phyloP scores from a whole-genome alignment of 345 rosid genomes.

The Moricandia arvensis region DNA sequence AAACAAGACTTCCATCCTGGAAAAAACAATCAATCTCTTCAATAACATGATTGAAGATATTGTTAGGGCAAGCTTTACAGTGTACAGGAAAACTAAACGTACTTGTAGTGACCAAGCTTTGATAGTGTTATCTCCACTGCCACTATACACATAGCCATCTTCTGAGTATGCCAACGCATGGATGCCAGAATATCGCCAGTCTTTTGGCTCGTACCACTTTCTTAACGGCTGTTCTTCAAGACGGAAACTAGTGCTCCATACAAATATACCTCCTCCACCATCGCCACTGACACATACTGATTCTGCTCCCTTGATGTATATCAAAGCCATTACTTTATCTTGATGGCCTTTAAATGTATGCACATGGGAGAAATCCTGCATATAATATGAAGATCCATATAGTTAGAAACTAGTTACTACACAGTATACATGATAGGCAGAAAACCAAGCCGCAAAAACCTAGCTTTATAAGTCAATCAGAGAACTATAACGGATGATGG shows the following conservation, averaged over 20 bases:
- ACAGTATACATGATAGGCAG: neutral
- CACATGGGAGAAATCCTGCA: slow-evolving; percentile 80
- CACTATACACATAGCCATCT: slow-evolving; percentile 65
- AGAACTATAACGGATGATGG: neutral
- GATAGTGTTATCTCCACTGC: slow-evolving; percentile 86
- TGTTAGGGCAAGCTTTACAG: neutral
- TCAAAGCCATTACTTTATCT: slow-evolving; percentile 75
- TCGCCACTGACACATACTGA: slow-evolving; percentile 80
- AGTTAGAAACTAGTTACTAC: neutral
- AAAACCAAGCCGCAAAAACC: slow-evolving; percentile 9
- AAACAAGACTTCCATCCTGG: slow-evolving; percentile 67
- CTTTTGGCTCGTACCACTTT: slow-evolving; percentile 84
- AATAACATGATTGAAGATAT: slow-evolving; percentile 3
- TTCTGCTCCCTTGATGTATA: slow-evolving; percentile 58
- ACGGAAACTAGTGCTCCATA: slow-evolving; percentile 63
- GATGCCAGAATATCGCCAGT: slow-evolving; percentile 95
- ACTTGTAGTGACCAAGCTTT: slow-evolving; percentile 91
- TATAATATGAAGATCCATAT: slow-evolving; percentile 8
- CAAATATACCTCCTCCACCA: slow-evolving; percentile 81
- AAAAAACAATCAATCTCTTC: slow-evolving; percentile 1
- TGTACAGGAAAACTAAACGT: slow-evolving; percentile 20
- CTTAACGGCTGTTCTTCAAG: slow-evolving; percentile 61
- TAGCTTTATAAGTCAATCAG: slow-evolving; percentile 8
- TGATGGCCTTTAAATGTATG: slow-evolving; percentile 86
- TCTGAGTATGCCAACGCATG: slow-evolving; percentile 69